Base-by-base conservation (phyloP, 2,329 filamentous ascomycete species). In the Diaporthe eres region DNA sequence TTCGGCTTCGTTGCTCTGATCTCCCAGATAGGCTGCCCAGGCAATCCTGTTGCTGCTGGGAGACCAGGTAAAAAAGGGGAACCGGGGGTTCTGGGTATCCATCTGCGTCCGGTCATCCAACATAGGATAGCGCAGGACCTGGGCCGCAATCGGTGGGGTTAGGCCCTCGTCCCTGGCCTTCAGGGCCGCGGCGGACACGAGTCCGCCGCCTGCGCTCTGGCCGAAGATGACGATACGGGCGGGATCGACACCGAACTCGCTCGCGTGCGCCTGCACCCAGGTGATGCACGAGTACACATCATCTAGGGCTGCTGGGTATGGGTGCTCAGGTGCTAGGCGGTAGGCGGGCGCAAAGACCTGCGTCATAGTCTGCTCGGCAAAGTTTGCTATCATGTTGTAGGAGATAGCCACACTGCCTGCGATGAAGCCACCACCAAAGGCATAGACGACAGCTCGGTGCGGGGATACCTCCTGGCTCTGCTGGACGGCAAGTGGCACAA, bases 281-380 rank as follows among this genome's bases (percentile, higher is more conserved):
- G 71, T 42, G 37, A 83, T 72, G 2, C 77, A 81, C 10, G 79
- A 67, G 49, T 80, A 81, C 22, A 76, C 68, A 79, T 90, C 88
- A 53, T 88, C 80, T 5, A 89, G 80, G 2, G 84, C 83, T 6
- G 78, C 81, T 0, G 88, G 88, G 75, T 87, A 88, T 10, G 83
- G 82, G 68, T 86, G 81, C 76, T 89, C 88, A 0, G 89, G 89
- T 1, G 87, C 87, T 17, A 89, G 82, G 0, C 87, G 81, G 79
- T 90, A 90, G 49, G 87, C 86, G 1, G 89, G 85, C 74, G 86
- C 79, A 47, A 78, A 82, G 58, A 80, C 67, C 74, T 78, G 76
- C 3, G 80, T 74, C 39, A 77, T 78, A 1, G 77, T 74, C 2
- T 44, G 60, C 47, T 70, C 39, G 2, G 78, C 79, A 34, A 78